Evolutionary conservation across 225 moss, liverwort and hornwort genomes (phyloP), one percentile per base, ranked within the genome.

Genomic region (Pseudoscleropodium purum): DNA sequence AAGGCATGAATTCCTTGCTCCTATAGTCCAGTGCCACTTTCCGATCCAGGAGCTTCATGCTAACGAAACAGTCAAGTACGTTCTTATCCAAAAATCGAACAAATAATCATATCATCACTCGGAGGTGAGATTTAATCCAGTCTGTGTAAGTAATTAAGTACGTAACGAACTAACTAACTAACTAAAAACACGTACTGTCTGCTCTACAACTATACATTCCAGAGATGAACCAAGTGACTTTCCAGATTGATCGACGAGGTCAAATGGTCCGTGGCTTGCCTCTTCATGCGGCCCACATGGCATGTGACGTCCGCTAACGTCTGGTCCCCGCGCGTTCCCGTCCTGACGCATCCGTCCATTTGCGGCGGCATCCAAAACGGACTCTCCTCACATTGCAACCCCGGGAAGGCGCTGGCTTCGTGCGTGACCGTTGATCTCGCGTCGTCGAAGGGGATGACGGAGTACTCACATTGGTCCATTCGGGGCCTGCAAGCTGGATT

Each of bases 231-330:
- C 81, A 94, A 51, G 21, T 89, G 79, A 52, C 41, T 88, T 59
- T 93, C 89, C 51, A 91, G 85, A 86, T 75, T 90, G 79, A 86
- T 77, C 59, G 93, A 89, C 11, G 90, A 84, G 13, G 89, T 27
- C 60, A 87, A 67, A 31, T 89, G 89, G 65, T 89, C 89, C 25
- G 81, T 61, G 18, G 85, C 62, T 72, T 77, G 92, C 81, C 85
- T 83, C 86, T 91, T 92, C 81, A 87, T 70, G 84, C 89, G 86
- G 9, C 90, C 85, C 66, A 92, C 89, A 72, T 94, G 94, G 73
- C 86, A 90, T 9, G 92, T 92, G 12, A 94, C 90, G 69, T 91
- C 92, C 26, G 94, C 92, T 51, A 92, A 82, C 5, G 91, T 92
- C 87, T 92, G 94, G 72, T 91, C 94, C 57, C 92, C 84, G 80